A percentile compares a stretch with the other conserved stretches of the same genome.
phyloP scores from a whole-genome alignment of 2,329 filamentous ascomycete species.

The Sclerotinia borealis region DNA sequence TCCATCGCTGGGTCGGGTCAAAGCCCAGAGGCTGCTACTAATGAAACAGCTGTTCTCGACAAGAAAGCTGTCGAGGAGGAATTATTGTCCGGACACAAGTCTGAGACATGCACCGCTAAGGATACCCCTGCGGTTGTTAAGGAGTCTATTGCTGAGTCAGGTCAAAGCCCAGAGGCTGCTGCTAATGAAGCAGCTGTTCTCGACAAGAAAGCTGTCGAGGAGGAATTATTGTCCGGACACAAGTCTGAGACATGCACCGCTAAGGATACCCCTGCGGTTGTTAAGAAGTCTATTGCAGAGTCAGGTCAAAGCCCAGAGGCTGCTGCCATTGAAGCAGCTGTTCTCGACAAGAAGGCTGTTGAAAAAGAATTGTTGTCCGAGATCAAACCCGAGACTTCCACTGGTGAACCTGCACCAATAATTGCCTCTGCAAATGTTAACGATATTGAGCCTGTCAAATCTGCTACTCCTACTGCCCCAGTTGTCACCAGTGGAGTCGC shows the following conservation, averaged over 20 bases:
- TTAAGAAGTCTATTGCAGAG: conserved; percentile 51
- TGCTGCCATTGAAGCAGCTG: conserved; percentile 59
- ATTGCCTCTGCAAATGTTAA: conserved; percentile 35
- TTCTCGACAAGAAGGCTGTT: conserved; percentile 67
- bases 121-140: conserved; percentile 51
- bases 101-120: conserved; percentile 37
- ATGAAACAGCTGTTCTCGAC: conserved; percentile 62
- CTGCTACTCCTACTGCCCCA: conserved; percentile 5
- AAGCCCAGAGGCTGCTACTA: conserved; percentile 65
- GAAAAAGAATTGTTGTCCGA: conserved; percentile 69
- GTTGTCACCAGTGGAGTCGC: conserved; percentile 3
- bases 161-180: conserved; percentile 63
- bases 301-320: conserved; percentile 64
- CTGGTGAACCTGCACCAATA: conserved; percentile 28
- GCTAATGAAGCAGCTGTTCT: conserved; percentile 60
- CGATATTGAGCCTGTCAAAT: conserved; percentile 17
- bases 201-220: conserved; percentile 70
- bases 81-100: conserved; percentile 43
- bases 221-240: conserved; percentile 64
- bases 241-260: conserved; percentile 36
- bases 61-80: conserved; percentile 70
- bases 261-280: conserved; percentile 48
- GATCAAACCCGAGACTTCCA: conserved; percentile 40
- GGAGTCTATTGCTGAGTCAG: conserved; percentile 52
- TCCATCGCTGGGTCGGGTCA: conserved; percentile 52